Evolutionary conservation across 2,329 filamentous ascomycete genomes (phyloP), one percentile per base, ranked within the genome.

Genomic region (Allantophomopsis lycopodina): DNA sequence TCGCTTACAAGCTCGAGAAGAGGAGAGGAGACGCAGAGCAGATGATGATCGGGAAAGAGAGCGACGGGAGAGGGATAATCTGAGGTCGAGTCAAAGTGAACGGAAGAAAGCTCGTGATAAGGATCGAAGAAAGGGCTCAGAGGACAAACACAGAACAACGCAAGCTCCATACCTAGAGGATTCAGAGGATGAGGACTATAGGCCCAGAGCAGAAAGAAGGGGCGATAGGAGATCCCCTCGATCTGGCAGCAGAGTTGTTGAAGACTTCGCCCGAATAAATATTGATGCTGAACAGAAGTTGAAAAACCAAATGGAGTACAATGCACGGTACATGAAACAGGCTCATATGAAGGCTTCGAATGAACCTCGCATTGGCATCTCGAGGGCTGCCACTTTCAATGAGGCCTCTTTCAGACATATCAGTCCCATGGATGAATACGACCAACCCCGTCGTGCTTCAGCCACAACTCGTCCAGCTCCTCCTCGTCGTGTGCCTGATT

Each of bases 101-200:
- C 55, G 48, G 47, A 53, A 49, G 50, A 48, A 50, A 45, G 42
- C 32, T 43, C 62, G 60, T 35, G 65, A 66, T 16, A 56, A 57
- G 47, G 55, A 58, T 34, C 54, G 46, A 35, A 64, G 65, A 37
- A 57, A 55, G 38, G 60, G 47, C 5, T 40, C 46, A 2, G 54
- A 58, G 14, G 55, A 58, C 39, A 57, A 55, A 39, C 36, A 43
- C 8, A 40, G 44, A 15, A 44, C 47, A 32, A 40, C 41, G 28
- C 32, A 39, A 12, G 18, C 36, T 8, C 37, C 48, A 13, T 51
- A 50, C 42, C 46, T 51, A 7, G 51, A 54, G 12, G 51, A 53
- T 32, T 47, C 47, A 18, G 46, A 49, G 20, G 48, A 51, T 14
- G 45, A 50, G 21, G 42, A 36, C 23, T 35, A 33, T 35, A 40